Evolutionary conservation across 768 basidiomycete species (phyloP), one percentile per base, ranked within the genome.

Genomic region (Pisolithus albus): DNA sequence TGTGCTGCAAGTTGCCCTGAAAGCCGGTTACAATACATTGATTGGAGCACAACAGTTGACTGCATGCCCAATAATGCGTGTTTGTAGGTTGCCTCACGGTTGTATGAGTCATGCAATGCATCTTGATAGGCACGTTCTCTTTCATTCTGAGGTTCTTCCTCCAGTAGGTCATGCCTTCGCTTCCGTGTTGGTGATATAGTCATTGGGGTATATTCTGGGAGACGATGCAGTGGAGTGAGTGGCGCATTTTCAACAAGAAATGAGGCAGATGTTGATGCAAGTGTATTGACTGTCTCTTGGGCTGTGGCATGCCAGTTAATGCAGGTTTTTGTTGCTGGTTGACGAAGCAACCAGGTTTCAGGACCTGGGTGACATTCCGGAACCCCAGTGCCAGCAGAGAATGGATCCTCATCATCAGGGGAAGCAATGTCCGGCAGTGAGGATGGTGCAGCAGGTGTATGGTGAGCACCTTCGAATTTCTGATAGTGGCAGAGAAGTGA

Each of bases 51-150:
- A 7, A 49, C 46, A 23, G 38, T 45, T 2, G 55, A 49, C 47
- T 61, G 57, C 59, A 58, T 51, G 16, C 21, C n/a, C 34, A 56
- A 21, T 9, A 61, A 43, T 19, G 48, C 38, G 2, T 39, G 41
- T 26, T 60, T 58, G 9, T 32, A 46, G 6, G 24, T 11, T 16
- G 18, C 23, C 30, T 56, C 46, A 5, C 10, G 9, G 13, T 3
- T 30, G 5, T 55, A 21, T 2, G 52, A 38, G 21, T 55, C 47
- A 16, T 46, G 46, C 8, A 56, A n/a, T 24, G 44, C 51, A 16
- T 24, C 13, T 30, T 52, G 51, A 34, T 46, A 23, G 11, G 28
- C 36, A 5, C 19, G 10, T 24, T 53, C 52, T 18, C 6, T 24
- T 13, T 21, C 39, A 28, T 18, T 32, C 18, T 13, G 30, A 28